These are phyloP conservation scores for Astrocystis sublimbata DNA, from an alignment of 495 filamentous ascomycete genomes.

Conservation along the genomic window DNA sequence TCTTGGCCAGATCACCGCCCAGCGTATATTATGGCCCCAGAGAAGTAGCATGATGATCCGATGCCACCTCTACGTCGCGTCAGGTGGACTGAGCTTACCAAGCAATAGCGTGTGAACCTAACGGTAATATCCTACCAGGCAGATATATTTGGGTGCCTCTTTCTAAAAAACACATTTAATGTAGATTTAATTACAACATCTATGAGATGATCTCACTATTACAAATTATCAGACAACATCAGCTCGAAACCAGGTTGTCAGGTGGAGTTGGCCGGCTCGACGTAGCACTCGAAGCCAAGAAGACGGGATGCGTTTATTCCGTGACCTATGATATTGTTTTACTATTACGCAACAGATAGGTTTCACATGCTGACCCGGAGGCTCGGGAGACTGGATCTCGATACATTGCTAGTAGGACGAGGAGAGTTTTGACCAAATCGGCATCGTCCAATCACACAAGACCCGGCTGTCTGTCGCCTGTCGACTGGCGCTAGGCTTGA, in stretches of 20 bases:
- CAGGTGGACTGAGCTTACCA: neutral
- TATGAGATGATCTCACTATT: neutral
- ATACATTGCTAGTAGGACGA: neutral
- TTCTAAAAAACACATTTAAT: slow-evolving; percentile 22
- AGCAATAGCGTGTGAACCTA: slow-evolving; percentile 20
- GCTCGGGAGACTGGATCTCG: neutral
- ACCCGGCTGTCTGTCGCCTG: slow-evolving; percentile 1
- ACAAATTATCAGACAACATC: neutral
- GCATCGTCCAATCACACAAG: slow-evolving; percentile 15
- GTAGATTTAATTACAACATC: slow-evolving; percentile 16
- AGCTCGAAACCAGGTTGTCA: neutral
- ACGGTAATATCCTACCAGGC: slow-evolving; percentile 27
- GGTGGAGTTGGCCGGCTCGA: neutral
- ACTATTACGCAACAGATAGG: neutral
- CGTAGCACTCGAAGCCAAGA: neutral
- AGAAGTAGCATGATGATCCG: neutral
- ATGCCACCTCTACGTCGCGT: neutral
- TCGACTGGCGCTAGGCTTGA: neutral
- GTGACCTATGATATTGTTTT: neutral
- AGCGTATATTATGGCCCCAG: neutral
- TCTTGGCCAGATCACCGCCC: neutral
- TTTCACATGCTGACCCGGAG: slow-evolving; percentile 8
- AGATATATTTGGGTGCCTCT: slow-evolving; percentile 18
- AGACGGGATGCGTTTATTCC: neutral
- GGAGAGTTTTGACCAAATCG: neutral